Conservation (phyloP, 2,329 filamentous ascomycete genomes). For the Aspergillus piperis region DNA sequence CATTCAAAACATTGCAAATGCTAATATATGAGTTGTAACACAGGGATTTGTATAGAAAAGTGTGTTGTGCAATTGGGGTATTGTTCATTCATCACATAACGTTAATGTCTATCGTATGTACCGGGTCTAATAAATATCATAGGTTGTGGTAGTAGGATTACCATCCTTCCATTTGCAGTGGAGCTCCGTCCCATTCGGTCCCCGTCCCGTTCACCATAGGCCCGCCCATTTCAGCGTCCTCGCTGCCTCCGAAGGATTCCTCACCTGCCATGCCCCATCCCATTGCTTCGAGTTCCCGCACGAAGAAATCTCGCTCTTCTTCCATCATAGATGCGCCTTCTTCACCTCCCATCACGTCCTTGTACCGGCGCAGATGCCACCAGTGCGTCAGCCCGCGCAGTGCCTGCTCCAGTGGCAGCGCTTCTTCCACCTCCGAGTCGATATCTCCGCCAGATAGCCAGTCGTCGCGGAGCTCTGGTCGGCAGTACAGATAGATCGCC, state of each 20-base stretch:
- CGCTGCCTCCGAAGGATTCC: conserved; percentile 33
- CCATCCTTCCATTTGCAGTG: conserved; percentile 40
- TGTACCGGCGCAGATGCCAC: conserved; percentile 84
- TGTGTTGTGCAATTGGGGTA: background rate
- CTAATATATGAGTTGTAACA: background rate
- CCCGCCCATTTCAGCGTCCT: conserved; percentile 31
- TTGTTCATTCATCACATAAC: background rate
- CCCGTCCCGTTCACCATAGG: conserved; percentile 34
- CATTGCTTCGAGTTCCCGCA: conserved; percentile 72
- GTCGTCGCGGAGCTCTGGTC: conserved; percentile 89
- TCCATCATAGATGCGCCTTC: conserved; percentile 58
- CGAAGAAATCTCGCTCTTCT: conserved; percentile 78
- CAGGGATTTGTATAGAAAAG: background rate
- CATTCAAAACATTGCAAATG: background rate
- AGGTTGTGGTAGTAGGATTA: background rate
- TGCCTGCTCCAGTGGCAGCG: conserved; percentile 87
- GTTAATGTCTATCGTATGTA: background rate
- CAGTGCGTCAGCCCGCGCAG: conserved; percentile 88
- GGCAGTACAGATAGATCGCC: conserved; percentile 89
- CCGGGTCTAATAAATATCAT: background rate
- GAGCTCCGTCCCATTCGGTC: conserved; percentile 40
- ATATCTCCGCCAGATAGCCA: conserved; percentile 89
- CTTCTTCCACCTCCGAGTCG: conserved; percentile 90
- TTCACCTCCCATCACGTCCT: conserved; percentile 67
- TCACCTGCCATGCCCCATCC: conserved; percentile 51